Evolutionary conservation across 345 rosid species (phyloP), one percentile per base, ranked within the genome.

Genomic region (Brassica rapa): DNA sequence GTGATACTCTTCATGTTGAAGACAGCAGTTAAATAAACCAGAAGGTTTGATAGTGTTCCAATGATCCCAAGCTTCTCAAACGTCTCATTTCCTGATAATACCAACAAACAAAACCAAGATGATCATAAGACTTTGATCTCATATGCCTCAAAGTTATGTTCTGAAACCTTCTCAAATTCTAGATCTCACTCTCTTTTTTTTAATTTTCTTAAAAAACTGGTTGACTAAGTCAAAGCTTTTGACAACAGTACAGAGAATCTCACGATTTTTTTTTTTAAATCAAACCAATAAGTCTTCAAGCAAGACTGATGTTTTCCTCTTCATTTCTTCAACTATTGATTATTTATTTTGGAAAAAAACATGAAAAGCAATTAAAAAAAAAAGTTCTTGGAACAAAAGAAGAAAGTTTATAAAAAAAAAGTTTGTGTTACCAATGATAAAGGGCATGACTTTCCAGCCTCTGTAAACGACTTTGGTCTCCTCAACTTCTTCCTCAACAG

Each of bases 21-120:
- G 53, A 88, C 96, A 41, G 86, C 46, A 0, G 98, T 91, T 15
- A 93, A 86, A 63, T 91, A 93, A 77, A 93, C 87, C 84, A 93
- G 68, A 65, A 93, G 85, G 80, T 93, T 93, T 56, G 93, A 84
- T 32, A 93, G 72, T 4, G 96, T 89, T 10, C 98, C 94, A 9
- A 93, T 85, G 21, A 91, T 92, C 62, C 96, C 98, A 15, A 91
- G 88, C 86, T 91, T 93, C 90, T 93, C 98, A 77, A 93, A 91
- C 1, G 93, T 86, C 83, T 89, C 91, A 77, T 93, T 93, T 68
- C 87, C 87, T 85, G 27, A 70, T 24, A 8, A 49, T 16, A 46
- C 60, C 57, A 62, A 64, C 29, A 63, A 59, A 60, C 43, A 77
- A 43, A 15, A 63, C 51, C 63, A 35, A 55, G 5, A 53, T 1